Evolutionary conservation across 116 monocot genomes (phyloP), one percentile per base, ranked within the genome.

Genomic region (Papilionanthe hybrid): DNA sequence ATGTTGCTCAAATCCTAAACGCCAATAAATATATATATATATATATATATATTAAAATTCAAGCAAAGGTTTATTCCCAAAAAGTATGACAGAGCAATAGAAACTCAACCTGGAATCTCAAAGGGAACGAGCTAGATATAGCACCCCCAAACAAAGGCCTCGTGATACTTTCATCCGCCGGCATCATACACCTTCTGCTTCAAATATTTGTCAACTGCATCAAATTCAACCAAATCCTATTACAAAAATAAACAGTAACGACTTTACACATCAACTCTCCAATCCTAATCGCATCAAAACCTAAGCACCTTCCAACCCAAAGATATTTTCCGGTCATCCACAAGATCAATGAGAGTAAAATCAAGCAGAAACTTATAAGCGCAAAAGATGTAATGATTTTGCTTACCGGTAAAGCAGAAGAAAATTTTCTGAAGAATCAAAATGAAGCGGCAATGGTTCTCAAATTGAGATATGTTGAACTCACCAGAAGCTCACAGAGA

Each of bases 1-100:
- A 88, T 85, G 65, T 82, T 58, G 66, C 88, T 88, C 72, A 83
- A 72, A 82, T 85, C 85, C 85, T 85, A 77, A 50, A 49, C 48
- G 41, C 41, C 72, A 66, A 78, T 28, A 12, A 32, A 42, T 5
- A 1, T 12, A 72, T 15, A 12, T n/a, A n/a, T n/a, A n/a, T n/a
- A n/a, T n/a, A n/a, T n/a, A n/a, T n/a, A n/a, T n/a, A n/a, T n/a
- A n/a, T n/a, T 19, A 58, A 63, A 48, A 25, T 9, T 0, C 12
- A 29, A 18, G 43, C 1, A 47, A 9, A 45, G 5, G 11, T 78
- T 19, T 32, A 29, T 5, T 41, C 30, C 7, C 9, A 11, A 8
- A 0, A 22, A 18, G 2, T 20, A 71, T 42, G 9, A 18, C 27
- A 47, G 19, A 42, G 45, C 1, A 20, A 44, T 17, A 72, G 44